phyloP scores from a whole-genome alignment of 2,329 filamentous ascomycete genomes.

The Pezicula radicicola region DNA sequence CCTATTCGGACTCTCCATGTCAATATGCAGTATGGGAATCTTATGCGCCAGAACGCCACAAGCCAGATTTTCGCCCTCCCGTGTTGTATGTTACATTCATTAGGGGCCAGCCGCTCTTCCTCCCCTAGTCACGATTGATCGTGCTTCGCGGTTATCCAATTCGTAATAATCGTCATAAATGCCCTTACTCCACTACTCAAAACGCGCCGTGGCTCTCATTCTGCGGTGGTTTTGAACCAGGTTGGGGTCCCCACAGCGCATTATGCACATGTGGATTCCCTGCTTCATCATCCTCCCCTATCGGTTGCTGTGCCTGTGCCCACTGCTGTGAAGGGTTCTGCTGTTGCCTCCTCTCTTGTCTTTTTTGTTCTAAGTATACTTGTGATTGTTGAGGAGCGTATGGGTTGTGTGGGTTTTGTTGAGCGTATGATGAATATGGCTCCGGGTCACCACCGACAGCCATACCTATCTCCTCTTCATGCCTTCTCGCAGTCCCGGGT shows the following conservation, averaged over 20 bases:
- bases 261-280: neutral
- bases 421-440: neutral
- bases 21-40: too few species aligned
- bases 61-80: too few species aligned
- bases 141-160: neutral
- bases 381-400: neutral
- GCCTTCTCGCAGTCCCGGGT: neutral
- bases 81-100: too few species aligned
- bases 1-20: too few species aligned
- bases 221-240: neutral
- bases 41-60: too few species aligned
- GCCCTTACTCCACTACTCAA: neutral
- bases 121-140: too few species aligned
- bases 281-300: neutral
- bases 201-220: neutral
- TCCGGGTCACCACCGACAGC: neutral
- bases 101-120: too few species aligned
- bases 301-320: neutral
- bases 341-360: neutral
- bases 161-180: neutral
- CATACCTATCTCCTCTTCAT: neutral
- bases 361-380: neutral
- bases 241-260: neutral
- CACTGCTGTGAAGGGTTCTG: neutral
- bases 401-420: neutral